These are phyloP conservation scores for Moesziomyces antarcticus DNA, from an alignment of 1,284 basidiomycete species.

Conservation along the genomic window DNA sequence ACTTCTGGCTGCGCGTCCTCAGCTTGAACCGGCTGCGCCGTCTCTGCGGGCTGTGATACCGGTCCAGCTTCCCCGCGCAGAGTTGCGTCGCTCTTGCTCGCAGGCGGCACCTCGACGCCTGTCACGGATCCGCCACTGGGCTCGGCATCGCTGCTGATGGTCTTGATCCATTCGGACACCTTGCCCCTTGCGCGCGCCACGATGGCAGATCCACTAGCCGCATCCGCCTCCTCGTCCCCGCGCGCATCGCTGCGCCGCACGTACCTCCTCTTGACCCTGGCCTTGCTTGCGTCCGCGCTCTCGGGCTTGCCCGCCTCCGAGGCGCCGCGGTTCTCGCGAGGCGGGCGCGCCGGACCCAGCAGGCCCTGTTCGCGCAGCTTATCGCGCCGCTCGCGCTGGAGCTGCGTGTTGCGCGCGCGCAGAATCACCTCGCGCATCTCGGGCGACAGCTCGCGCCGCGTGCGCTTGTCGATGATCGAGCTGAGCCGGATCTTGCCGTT, in stretches of 20 bases:
- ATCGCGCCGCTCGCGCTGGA: conserved; percentile 14
- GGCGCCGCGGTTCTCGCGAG: too few relatives aligned
- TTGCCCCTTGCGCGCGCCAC: conserved; percentile 23
- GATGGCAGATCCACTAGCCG: conserved; percentile 17
- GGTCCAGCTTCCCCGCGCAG: too few relatives aligned
- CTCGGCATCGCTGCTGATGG: conserved; percentile 22
- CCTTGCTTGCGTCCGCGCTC: neutral
- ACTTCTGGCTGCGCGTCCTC: too few relatives aligned
- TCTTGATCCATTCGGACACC: conserved; percentile 37
- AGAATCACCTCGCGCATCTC: conserved; percentile 18
- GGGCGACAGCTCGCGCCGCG: conserved; percentile 4
- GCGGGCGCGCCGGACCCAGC: too few relatives aligned
- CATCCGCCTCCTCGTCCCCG: conserved; percentile 1
- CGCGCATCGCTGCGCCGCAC: neutral
- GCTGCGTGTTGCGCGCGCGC: conserved; percentile 17
- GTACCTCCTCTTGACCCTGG: neutral
- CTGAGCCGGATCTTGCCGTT: conserved; percentile 3
- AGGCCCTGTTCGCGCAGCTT: conserved; percentile 1
- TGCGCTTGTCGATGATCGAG: conserved; percentile 14
- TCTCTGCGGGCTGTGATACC: neutral
- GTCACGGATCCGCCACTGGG: neutral
- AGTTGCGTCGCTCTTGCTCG: too few relatives aligned
- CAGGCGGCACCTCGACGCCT: too few relatives aligned
- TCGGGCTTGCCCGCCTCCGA: neutral
- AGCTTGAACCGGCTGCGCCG: too few relatives aligned